Evolutionary conservation across 768 basidiomycete genomes (phyloP).

Genomic region (Lentinula aciculospora): DNA sequence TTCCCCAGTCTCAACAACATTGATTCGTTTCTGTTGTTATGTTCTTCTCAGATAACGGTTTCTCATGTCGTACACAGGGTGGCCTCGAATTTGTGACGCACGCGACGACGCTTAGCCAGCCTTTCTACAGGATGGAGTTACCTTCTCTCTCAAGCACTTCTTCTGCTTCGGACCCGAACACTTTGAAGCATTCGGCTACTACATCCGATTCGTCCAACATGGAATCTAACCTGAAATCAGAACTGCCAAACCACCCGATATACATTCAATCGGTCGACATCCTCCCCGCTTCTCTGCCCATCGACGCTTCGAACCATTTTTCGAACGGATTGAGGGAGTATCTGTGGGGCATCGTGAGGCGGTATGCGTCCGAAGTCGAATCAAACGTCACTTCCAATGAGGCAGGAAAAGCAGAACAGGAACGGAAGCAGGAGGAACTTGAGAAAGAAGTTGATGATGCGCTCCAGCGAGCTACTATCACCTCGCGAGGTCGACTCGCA

Average conservation of each 20-base stretch:
- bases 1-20: background rate
- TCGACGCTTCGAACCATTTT: conserved; percentile 79
- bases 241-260: conserved; percentile 19
- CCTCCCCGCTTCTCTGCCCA: conserved; percentile 77
- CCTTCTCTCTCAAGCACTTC: conserved; percentile 19
- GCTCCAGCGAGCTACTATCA: conserved; percentile 68
- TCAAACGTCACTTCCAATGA: background rate
- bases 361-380: conserved; percentile 20
- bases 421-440: background rate
- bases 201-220: too few species aligned
- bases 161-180: conserved; percentile 25
- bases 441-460: conserved; percentile 30
- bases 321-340: conserved; percentile 64
- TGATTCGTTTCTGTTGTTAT: background rate
- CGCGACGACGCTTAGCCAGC: conserved; percentile 74
- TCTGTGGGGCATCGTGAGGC: conserved; percentile 47
- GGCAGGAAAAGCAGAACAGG: background rate
- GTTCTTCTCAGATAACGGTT: background rate
- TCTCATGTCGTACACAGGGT: conserved; percentile 39
- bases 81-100: conserved; percentile 78
- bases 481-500: conserved; percentile 21
- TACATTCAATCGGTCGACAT: conserved; percentile 91
- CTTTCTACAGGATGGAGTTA: conserved; percentile 46
- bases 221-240: too few species aligned
- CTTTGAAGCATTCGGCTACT: too few species aligned